Conservation (phyloP, 2,329 filamentous ascomycete genomes). For the Aureobasidium sp. region DNA sequence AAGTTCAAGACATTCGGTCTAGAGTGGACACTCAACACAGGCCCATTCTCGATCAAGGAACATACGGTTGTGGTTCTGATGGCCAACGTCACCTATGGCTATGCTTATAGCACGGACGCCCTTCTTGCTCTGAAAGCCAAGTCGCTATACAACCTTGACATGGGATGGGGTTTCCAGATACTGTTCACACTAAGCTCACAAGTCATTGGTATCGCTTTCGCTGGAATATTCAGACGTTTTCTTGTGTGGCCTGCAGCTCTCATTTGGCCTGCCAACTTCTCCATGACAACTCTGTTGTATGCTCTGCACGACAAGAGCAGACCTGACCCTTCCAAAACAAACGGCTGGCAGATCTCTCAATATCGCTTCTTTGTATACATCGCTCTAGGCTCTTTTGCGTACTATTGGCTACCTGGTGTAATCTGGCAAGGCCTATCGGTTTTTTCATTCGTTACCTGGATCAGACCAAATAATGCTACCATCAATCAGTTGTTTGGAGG, state of each 20-base stretch:
- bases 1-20: slow-evolving; percentile 26
- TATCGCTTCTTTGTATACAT: slow-evolving; percentile 79
- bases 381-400: slow-evolving; percentile 52
- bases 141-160: slow-evolving; percentile 69
- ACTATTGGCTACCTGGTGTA: slow-evolving; percentile 78
- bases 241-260: slow-evolving; percentile 77
- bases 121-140: slow-evolving; percentile 74
- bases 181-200: slow-evolving; percentile 79
- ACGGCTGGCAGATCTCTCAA: slow-evolving; percentile 72
- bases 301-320: neutral
- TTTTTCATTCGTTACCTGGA: slow-evolving; percentile 83
- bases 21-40: slow-evolving; percentile 33
- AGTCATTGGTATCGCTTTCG: slow-evolving; percentile 77
- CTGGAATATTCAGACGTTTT: slow-evolving; percentile 70
- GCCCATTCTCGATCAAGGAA: slow-evolving; percentile 52
- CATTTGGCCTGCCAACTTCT: slow-evolving; percentile 84
- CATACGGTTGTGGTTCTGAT: slow-evolving; percentile 39
- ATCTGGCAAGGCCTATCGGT: slow-evolving; percentile 78
- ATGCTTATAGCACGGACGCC: slow-evolving; percentile 32
- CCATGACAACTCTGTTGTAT: slow-evolving; percentile 81
- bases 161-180: slow-evolving; percentile 67
- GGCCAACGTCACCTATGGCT: slow-evolving; percentile 21
- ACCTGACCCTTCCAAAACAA: neutral
- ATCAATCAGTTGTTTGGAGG: slow-evolving; percentile 80
- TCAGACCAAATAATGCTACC: slow-evolving; percentile 73